Conservation (phyloP, 1,284 basidiomycete species). For the Pyrrhoderma noxium region DNA sequence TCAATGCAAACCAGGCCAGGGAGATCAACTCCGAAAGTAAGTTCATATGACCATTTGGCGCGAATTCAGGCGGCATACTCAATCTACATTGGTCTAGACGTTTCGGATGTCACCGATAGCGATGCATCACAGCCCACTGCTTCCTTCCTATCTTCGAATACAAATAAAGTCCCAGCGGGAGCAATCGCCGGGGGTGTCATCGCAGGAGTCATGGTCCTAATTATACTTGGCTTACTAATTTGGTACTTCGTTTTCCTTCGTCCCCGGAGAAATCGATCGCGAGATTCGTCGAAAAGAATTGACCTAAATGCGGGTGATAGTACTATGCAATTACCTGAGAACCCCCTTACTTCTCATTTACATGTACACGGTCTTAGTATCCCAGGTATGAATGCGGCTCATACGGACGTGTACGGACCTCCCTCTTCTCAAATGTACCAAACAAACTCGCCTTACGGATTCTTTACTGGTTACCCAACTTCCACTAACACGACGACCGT, state of each 20-base stretch:
- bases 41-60: not conserved
- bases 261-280: not conserved
- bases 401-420: not conserved
- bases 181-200: slow-evolving; percentile 16
- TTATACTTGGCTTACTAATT: not conserved
- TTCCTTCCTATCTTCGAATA: not conserved
- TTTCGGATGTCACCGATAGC: slow-evolving; percentile 12
- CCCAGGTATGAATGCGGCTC: not conserved
- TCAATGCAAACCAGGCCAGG: slow-evolving; percentile 11
- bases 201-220: slow-evolving; percentile 8
- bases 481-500: not conserved
- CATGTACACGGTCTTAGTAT: not conserved
- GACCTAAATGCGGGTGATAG: not conserved
- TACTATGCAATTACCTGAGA: not conserved
- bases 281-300: not conserved
- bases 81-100: not conserved
- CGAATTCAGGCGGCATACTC: too few relatives aligned
- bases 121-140: slow-evolving; percentile 12
- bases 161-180: slow-evolving; percentile 4
- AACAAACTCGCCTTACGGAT: not conserved
- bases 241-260: slow-evolving; percentile 7
- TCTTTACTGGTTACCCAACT: not conserved
- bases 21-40: slow-evolving; percentile 11
- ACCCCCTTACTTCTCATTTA: slow-evolving; percentile 1
- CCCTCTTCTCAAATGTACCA: not conserved